phyloP scores from a whole-genome alignment of 1,284 basidiomycete species.

The Ganoderma resinaceum region DNA sequence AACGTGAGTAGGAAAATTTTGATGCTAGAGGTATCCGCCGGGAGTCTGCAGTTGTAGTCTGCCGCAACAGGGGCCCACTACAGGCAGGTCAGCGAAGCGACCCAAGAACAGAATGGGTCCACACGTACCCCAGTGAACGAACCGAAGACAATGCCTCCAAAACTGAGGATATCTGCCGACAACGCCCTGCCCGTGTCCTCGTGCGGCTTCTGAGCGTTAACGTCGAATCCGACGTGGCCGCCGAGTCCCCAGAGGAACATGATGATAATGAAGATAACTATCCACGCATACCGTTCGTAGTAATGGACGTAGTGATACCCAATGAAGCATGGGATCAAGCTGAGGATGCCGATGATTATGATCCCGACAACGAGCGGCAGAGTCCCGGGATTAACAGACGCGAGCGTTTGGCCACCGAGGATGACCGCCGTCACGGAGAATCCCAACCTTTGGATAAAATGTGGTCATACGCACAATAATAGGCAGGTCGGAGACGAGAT shows the following conservation, averaged over 20 bases:
- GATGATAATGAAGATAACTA: constrained; percentile 61
- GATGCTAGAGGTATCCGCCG: constrained; percentile 49
- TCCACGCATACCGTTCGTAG: constrained; percentile 72
- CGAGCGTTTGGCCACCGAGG: constrained; percentile 55
- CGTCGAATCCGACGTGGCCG: constrained; percentile 55
- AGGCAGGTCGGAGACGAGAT: not conserved
- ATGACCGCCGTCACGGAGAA: constrained; percentile 55
- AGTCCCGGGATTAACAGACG: constrained; percentile 49
- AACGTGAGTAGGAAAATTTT: constrained; percentile 64
- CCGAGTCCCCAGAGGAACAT: constrained; percentile 63
- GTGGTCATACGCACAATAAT: too few species aligned
- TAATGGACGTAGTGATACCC: constrained; percentile 61
- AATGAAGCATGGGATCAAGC: constrained; percentile 55
- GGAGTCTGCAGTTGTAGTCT: constrained; percentile 63
- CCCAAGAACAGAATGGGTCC: not conserved
- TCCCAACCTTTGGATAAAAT: constrained; percentile 46
- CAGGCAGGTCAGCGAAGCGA: not conserved
- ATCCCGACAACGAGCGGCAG: constrained; percentile 54
- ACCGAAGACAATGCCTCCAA: constrained; percentile 66
- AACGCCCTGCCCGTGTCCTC: constrained; percentile 56
- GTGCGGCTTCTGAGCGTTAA: constrained; percentile 50
- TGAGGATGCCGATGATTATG: constrained; percentile 51
- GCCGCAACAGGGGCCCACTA: constrained; percentile 58
- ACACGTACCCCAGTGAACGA: constrained; percentile 53
- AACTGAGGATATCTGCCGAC: constrained; percentile 57